Conservation (phyloP, 345 rosid species). For the Eutrema yunnanense region DNA sequence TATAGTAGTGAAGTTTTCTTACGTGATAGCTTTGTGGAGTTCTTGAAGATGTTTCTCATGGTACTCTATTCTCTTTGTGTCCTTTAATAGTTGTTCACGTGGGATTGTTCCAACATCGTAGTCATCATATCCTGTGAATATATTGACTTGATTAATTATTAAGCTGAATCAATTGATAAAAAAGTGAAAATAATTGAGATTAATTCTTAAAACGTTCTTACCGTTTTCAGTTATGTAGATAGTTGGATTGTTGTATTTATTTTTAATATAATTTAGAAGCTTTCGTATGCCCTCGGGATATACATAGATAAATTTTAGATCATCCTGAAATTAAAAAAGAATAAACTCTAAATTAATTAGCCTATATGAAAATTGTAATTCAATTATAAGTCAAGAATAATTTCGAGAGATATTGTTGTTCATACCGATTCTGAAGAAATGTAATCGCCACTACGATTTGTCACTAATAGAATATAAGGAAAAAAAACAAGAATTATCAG, state of each 20-base stretch:
- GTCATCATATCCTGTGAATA: conserved; percentile 17
- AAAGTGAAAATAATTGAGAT: background rate
- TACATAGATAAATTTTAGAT: background rate
- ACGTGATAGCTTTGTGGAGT: conserved; percentile 28
- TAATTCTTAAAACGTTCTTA: background rate
- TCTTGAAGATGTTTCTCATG: conserved; percentile 25
- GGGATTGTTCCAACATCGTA: background rate
- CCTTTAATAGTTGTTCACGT: conserved; percentile 16
- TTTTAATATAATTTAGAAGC: conserved; percentile 29
- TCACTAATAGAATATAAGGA: background rate
- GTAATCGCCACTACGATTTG: conserved; percentile 16
- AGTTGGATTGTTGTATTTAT: conserved; percentile 29
- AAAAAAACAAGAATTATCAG: background rate
- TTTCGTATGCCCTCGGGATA: conserved; percentile 36
- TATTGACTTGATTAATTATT: background rate
- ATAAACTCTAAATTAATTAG: background rate
- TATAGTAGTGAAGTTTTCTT: background rate
- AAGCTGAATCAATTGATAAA: background rate
- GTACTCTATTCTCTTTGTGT: conserved; percentile 21
- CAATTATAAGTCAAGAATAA: background rate
- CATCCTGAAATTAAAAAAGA: conserved; percentile 11
- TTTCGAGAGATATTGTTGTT: background rate
- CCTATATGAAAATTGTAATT: background rate
- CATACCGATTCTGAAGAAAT: conserved; percentile 22
- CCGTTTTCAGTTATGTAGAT: conserved; percentile 52